Percentiles rank a stretch among this genome's conserved stretches.
phyloP scores from a whole-genome alignment of 306 rosid species.

The Acacia melanoxylon region DNA sequence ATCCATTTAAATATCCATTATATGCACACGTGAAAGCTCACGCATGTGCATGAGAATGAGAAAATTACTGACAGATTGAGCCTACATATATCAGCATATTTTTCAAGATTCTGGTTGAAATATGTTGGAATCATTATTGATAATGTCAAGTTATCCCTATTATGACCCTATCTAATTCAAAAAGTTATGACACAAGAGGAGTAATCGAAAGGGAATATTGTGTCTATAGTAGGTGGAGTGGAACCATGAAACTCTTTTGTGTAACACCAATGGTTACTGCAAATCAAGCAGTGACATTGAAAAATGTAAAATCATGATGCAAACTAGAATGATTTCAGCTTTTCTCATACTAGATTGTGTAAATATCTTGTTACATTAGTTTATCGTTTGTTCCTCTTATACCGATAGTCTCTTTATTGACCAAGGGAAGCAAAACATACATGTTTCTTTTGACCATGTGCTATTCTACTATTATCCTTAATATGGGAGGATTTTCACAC shows the following conservation, averaged over 20 bases:
- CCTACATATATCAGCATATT: too few species aligned
- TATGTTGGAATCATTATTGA: not conserved
- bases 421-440: not conserved
- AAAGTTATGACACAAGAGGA: not conserved
- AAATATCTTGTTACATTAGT: not conserved
- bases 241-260: not conserved
- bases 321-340: not conserved
- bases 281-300: not conserved
- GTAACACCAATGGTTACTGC: not conserved
- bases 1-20: not conserved
- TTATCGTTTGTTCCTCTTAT: not conserved
- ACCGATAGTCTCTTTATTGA: not conserved
- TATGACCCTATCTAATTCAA: not conserved
- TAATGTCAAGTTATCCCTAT: not conserved
- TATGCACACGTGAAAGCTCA: not conserved
- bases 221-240: not conserved
- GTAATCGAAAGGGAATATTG: not conserved
- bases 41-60: not conserved
- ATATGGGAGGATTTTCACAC: not conserved
- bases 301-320: not conserved
- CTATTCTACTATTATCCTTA: not conserved
- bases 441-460: not conserved
- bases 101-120: not conserved
- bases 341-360: not conserved
- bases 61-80: not conserved